phyloP scores from a whole-genome alignment of 2,329 filamentous ascomycete species.

The Aspergillus versicolor region DNA sequence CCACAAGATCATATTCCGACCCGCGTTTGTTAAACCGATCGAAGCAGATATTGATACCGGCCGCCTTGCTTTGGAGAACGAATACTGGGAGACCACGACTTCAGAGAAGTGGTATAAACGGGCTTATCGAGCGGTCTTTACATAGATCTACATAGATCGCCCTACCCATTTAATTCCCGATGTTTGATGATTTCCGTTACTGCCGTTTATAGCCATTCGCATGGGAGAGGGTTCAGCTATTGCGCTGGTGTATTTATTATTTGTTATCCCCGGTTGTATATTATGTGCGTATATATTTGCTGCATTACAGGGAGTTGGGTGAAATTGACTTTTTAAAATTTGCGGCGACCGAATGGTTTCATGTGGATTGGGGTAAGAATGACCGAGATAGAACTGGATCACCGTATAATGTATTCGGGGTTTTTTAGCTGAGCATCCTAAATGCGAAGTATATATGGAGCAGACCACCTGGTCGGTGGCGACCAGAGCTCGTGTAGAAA shows the following conservation, averaged over 20 bases:
- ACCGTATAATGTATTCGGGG: neutral
- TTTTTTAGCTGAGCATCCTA: neutral
- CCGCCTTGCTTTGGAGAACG: slow-evolving; percentile 34
- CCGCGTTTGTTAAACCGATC: slow-evolving; percentile 36
- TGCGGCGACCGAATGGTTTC: neutral
- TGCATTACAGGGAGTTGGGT: slow-evolving; percentile 17
- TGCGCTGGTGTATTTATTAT: neutral
- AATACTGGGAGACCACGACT: slow-evolving; percentile 27
- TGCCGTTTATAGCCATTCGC: neutral
- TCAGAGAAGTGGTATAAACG: slow-evolving; percentile 19
- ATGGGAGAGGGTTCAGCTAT: neutral
- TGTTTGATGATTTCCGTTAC: neutral
- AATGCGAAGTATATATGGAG: neutral
- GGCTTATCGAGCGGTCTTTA: slow-evolving; percentile 10
- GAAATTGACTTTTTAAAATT: neutral
- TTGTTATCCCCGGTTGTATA: slow-evolving; percentile 9
- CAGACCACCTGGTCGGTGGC: neutral
- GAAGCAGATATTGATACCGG: slow-evolving; percentile 48
- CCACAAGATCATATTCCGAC: slow-evolving; percentile 54
- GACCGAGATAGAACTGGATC: neutral
- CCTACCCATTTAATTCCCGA: neutral
- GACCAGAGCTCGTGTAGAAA: neutral
- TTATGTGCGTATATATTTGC: slow-evolving; percentile 7
- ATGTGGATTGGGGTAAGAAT: neutral
- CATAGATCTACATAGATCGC: slow-evolving; percentile 9